Percentiles rank a stretch among this genome's conserved stretches.
Evolutionary conservation across 305 asterid genomes (phyloP).

Genomic region (Solanum hybrid): DNA sequence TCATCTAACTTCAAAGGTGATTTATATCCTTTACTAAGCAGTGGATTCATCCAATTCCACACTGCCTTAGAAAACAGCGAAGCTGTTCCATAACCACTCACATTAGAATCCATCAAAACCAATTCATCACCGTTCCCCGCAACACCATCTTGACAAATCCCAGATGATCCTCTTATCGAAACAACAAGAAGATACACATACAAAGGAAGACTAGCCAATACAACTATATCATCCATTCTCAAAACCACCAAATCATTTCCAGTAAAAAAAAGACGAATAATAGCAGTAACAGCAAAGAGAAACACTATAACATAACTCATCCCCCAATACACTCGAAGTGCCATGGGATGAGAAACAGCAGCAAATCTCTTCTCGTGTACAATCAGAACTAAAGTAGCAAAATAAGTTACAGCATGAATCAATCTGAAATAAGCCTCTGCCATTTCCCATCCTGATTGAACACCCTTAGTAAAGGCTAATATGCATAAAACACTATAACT

Average conservation of each 20-base stretch:
- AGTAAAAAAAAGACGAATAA: conserved; percentile 17
- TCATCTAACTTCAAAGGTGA: conserved; percentile 40
- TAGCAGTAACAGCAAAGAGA: conserved; percentile 20
- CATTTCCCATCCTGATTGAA: conserved; percentile 26
- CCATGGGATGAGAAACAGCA: conserved; percentile 35
- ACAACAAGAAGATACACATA: conserved; percentile 26
- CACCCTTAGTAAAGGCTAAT: conserved; percentile 28
- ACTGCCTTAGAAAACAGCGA: conserved; percentile 41
- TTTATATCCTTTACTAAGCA: conserved; percentile 41
- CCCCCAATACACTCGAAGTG: conserved; percentile 42
- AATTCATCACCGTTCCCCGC: conserved; percentile 9
- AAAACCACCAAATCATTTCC: conserved; percentile 1
- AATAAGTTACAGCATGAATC: conserved; percentile 34
- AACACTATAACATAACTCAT: conserved; percentile 20
- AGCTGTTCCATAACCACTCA: conserved; percentile 48
- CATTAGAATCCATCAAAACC: conserved; percentile 20
- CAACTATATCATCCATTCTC: conserved; percentile 33
- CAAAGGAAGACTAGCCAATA: conserved; percentile 32
- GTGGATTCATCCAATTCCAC: conserved; percentile 63
- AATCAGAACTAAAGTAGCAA: conserved; percentile 25
- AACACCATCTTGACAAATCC: conserved; percentile 13
- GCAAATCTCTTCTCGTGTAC: conserved; percentile 40
- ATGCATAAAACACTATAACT: conserved; percentile 20
- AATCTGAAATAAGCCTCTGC: conserved; percentile 30
- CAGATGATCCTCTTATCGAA: conserved; percentile 29